Base-by-base conservation (phyloP, 805 yeast species). In the Alloascoidea hylecoeti region DNA sequence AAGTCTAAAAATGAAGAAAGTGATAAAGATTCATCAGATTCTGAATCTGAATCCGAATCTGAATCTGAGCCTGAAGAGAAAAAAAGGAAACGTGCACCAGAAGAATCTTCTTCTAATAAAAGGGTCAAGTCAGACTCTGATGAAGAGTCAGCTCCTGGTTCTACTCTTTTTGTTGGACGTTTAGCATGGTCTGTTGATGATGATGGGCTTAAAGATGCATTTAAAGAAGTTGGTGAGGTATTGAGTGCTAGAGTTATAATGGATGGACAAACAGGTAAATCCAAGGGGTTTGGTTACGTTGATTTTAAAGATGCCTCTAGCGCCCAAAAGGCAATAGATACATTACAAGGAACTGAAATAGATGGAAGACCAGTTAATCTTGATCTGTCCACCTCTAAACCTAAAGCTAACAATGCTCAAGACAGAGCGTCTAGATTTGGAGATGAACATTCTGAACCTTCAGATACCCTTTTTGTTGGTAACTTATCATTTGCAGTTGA, bases 251-350 rank as follows among this genome's bases (percentile, higher is more conserved):
- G 98, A 66, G 95, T 92, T 48, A 84, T 92, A 58, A 75, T 77
- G 62, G 97, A 92, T 64, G 81, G 92, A 66, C 81, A 80, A 44
- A 73, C 94, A 42, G 92, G 88, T 51, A 82, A 84, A 66, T 85
- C 96, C 40, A 79, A 89, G 71, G 98, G 98, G 61, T 89, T 83
- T 71, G 94, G 94, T 59, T 82, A 82, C 63, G 92, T 82, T 61
- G 94, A 82, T 56, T 82, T 82, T 51, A 82, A 74, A 49, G 61
- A 68, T 53, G 75, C 72, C 56, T 64, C 71, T 28, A 66, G 63
- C 43, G 94, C 94, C 50, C 86, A 82, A 60, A 76, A 75, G 57
- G 92, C 92, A 4, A 58, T 82, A 44, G 58, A 62, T 42, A 84
- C 79, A 58, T 68, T 63, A 69, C 89, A 82, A 63, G 94, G 89